These are phyloP conservation scores for Acephala macrosclerotiorum DNA, from an alignment of 2,329 filamentous ascomycete genomes.

Conservation along the genomic window DNA sequence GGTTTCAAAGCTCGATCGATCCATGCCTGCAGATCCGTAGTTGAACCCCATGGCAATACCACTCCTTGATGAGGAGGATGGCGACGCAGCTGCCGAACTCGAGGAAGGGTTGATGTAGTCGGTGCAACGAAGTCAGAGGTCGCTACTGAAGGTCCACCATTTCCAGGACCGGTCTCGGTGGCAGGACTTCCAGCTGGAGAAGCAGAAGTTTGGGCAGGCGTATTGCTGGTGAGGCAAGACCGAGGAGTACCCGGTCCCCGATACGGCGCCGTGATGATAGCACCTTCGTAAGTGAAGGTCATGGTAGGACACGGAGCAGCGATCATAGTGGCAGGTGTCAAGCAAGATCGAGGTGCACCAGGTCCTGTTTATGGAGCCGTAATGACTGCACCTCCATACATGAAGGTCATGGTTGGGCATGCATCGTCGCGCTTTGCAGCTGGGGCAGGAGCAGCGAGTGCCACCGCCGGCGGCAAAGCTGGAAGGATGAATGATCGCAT, in stretches of 20 bases:
- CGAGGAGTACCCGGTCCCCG: constrained; percentile 6
- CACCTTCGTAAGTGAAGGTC: constrained; percentile 12
- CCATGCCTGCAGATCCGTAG: constrained; percentile 70
- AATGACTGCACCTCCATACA: background rate
- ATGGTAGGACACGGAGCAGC: constrained; percentile 4
- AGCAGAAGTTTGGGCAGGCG: background rate
- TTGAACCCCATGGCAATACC: constrained; percentile 64
- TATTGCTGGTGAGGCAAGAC: constrained; percentile 6
- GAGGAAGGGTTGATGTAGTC: background rate
- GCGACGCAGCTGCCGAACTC: background rate
- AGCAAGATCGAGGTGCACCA: background rate
- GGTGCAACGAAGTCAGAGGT: background rate
- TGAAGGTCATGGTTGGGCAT: constrained; percentile 11
- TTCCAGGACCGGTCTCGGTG: background rate
- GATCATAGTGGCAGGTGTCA: background rate
- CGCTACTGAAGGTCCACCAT: background rate
- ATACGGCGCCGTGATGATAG: constrained; percentile 3
- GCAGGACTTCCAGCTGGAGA: background rate
- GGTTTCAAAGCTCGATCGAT: constrained; percentile 68
- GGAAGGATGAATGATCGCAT: background rate
- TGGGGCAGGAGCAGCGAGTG: constrained; percentile 7
- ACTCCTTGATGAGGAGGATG: constrained; percentile 50
- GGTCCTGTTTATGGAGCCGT: constrained; percentile 6
- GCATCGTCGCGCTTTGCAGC: constrained; percentile 3
- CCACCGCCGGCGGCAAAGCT: constrained; percentile 1